Base-by-base conservation (phyloP, 2,329 filamentous ascomycete species). In the Xylaria sp. region DNA sequence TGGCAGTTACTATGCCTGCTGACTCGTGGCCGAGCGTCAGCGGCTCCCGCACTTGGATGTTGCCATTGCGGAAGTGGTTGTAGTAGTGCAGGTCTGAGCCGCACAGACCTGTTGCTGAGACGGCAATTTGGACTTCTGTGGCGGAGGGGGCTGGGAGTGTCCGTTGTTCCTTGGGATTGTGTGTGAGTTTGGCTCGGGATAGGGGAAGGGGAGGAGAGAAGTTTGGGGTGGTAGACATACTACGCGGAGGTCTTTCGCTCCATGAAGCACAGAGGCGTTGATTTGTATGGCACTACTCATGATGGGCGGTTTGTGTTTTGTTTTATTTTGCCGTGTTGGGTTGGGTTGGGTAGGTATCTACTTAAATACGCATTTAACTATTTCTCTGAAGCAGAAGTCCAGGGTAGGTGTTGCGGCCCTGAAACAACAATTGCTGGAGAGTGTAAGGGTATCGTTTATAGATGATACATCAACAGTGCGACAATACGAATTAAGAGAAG, bases 11-110 rank as follows among this genome's bases (percentile, higher is more conserved):
- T 29, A 90, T 82, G 49, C 90, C 90, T 13, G 89, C 87, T 11
- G 89, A 92, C 77, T 93, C 90, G 75, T 93, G 91, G 71, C 91
- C 91, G 33, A 86, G 79, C 1, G 81, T 84, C 49, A 87, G 73
- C 27, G 85, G 85, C 69, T 84, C 84, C 25, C 79, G 81, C 50
- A 89, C 87, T 50, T 86, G 77, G 74, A 90, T 87, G 80, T 89
- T 85, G 65, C 89, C 89, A 73, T 90, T 90, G 77, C 87, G 85
- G 79, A 84, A 89, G 78, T 90, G 88, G 75, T 82, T 84, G 79
- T 84, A 90, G 82, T 91, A 91, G 77, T 90, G 88, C 63, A 90
- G 82, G 76, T 91, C 89, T 39, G 87, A 90, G 71, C 89, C 89
- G 78, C 89, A 91, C 76, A 91, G 83, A 53, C 88, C 88, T 15